phyloP scores from a whole-genome alignment of 169 alveolate genomes.

The Eimeria acervulina region DNA sequence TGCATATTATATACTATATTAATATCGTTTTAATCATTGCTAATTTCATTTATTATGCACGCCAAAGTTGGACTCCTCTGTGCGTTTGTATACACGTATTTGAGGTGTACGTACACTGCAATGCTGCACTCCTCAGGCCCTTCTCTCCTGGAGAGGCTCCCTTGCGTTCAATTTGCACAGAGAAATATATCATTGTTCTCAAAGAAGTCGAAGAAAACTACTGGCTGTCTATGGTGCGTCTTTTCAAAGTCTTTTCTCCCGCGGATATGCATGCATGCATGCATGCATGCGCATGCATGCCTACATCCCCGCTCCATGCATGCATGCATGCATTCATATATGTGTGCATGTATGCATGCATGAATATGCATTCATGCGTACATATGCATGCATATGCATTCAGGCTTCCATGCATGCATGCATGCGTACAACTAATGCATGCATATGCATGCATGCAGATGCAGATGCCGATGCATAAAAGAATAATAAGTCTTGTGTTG shows the following conservation, averaged over 20 bases:
- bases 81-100: no score
- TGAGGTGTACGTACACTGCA: background rate
- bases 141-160: constrained; percentile 33
- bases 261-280: no score
- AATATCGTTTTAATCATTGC: no score
- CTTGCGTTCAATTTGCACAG: constrained; percentile 51
- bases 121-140: constrained; percentile 22
- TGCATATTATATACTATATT: no score
- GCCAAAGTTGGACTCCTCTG: no score
- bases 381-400: background rate
- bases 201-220: constrained; percentile 50
- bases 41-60: no score
- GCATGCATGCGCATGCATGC: no score
- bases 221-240: constrained; percentile 66
- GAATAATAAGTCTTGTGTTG: background rate
- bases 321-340: no score
- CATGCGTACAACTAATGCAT: background rate
- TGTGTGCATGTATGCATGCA: no score
- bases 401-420: background rate
- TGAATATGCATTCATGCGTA: no score
- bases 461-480: background rate
- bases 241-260: no score
- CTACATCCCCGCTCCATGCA: no score
- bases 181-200: background rate
- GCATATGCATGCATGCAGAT: background rate